phyloP scores from a whole-genome alignment of 352 stramenopile genomes.

The Phytophthora palmivora region DNA sequence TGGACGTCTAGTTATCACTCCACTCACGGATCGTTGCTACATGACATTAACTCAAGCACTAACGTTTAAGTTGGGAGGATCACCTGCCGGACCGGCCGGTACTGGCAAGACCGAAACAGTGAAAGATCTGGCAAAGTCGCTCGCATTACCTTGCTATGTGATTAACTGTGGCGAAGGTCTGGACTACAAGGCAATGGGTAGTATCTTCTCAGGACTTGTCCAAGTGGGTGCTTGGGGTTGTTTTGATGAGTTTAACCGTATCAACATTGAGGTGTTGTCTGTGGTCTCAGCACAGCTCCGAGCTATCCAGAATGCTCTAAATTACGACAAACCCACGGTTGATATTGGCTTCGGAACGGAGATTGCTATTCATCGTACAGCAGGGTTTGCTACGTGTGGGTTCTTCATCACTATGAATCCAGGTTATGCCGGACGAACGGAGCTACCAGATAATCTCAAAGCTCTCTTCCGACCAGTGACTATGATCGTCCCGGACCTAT shows the following conservation, averaged over 20 bases:
- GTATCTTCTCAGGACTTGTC: conserved; percentile 90
- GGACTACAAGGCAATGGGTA: conserved; percentile 94
- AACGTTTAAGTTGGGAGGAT: conserved; percentile 93
- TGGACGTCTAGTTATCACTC: conserved; percentile 92
- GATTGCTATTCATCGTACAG: conserved; percentile 92
- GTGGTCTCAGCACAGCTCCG: conserved; percentile 90
- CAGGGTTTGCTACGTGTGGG: conserved; percentile 92
- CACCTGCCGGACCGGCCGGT: conserved; percentile 88
- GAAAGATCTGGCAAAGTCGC: conserved; percentile 93
- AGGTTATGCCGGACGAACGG: conserved; percentile 91
- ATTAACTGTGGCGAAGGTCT: conserved; percentile 93
- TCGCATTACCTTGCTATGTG: conserved; percentile 93
- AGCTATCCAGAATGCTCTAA: conserved; percentile 93
- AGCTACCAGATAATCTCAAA: conserved; percentile 94
- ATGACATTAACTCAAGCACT: conserved; percentile 94
- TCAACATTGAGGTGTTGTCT: conserved; percentile 89
- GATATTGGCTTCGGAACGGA: conserved; percentile 93
- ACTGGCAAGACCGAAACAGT: conserved; percentile 95
- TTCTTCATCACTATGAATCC: conserved; percentile 98
- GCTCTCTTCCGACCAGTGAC: conserved; percentile 93
- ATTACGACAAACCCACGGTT: conserved; percentile 91
- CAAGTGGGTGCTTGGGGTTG: conserved; percentile 90
- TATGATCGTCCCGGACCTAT: conserved; percentile 94
- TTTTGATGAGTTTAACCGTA: conserved; percentile 91
- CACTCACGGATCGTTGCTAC: conserved; percentile 93